These are phyloP conservation scores for Agaricus bisporus DNA, from an alignment of 768 basidiomycete genomes.

Conservation along the genomic window DNA sequence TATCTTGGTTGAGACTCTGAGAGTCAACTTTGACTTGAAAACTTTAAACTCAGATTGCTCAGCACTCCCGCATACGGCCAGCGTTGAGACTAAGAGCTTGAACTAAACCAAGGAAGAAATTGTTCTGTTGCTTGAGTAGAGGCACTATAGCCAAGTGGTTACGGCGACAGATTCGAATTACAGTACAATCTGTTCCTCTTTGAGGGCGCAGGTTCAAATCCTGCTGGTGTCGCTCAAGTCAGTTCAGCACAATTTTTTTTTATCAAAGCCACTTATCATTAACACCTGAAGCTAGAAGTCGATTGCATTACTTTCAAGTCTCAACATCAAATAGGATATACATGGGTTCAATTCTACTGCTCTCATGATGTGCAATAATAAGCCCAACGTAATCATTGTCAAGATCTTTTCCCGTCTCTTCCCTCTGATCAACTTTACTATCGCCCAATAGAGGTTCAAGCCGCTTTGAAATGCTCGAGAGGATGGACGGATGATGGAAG, in stretches of 20 bases:
- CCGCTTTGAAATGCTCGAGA: not conserved
- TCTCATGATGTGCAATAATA: conserved; percentile 5
- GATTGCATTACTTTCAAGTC: not conserved
- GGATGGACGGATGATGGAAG: not conserved
- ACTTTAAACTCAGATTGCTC: too few relatives aligned
- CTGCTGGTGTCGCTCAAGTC: conserved; percentile 24
- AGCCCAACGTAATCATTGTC: not conserved
- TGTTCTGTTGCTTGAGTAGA: not conserved
- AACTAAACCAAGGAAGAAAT: too few relatives aligned
- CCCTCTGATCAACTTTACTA: not conserved
- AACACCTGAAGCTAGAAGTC: too few relatives aligned
- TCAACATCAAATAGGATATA: conserved; percentile 3
- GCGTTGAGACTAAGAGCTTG: too few relatives aligned
- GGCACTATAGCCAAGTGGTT: conserved; percentile 71
- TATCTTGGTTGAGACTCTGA: not conserved
- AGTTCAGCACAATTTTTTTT: not conserved
- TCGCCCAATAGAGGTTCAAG: conserved; percentile 2
- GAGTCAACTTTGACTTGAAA: too few relatives aligned
- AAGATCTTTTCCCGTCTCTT: not conserved
- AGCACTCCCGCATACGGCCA: too few relatives aligned
- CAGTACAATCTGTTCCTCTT: conserved; percentile 20
- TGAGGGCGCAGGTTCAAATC: conserved; percentile 32
- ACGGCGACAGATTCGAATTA: conserved; percentile 67
- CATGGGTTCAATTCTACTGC: not conserved
- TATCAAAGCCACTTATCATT: not conserved